phyloP scores from a whole-genome alignment of 139 green algal genomes.

The Chlorella vulgaris region DNA sequence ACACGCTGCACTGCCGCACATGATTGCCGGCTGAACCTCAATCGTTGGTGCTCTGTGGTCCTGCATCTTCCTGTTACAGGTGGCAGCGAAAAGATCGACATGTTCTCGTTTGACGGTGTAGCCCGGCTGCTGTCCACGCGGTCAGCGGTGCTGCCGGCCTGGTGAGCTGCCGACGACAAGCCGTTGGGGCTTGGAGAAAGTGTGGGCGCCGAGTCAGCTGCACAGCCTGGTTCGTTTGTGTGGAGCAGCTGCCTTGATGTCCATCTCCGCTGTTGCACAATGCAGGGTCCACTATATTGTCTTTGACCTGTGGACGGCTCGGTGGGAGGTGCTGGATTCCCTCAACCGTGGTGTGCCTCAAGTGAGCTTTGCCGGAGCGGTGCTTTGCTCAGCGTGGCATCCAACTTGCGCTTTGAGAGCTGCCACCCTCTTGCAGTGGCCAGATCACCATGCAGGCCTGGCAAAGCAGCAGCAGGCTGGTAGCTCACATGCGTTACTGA shows the following conservation, averaged over 20 bases:
- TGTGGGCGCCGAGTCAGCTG: no score
- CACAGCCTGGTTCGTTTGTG: no score
- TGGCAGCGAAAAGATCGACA: not conserved
- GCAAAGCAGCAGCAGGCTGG: no score
- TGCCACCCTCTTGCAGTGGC: no score
- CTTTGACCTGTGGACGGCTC: slow-evolving; percentile 13
- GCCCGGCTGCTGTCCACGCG: slow-evolving; percentile 5
- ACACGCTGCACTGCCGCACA: not conserved
- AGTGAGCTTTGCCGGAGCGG: not conserved
- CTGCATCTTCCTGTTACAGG: not conserved
- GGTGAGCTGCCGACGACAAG: not conserved
- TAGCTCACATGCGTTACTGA: no score
- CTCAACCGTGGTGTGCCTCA: slow-evolving; percentile 5
- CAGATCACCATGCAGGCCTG: no score
- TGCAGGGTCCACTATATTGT: slow-evolving; percentile 22
- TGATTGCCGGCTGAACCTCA: not conserved
- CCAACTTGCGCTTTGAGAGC: no score
- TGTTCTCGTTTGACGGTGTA: not conserved
- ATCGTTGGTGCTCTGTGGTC: not conserved
- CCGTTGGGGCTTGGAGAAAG: not conserved
- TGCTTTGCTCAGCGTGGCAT: no score
- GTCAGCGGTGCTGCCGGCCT: slow-evolving; percentile 6
- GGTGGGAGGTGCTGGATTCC: slow-evolving; percentile 20
- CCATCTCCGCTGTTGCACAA: not conserved
- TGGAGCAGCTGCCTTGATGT: not conserved